Conservation (phyloP, 768 basidiomycete species). For the Postia placenta region DNA sequence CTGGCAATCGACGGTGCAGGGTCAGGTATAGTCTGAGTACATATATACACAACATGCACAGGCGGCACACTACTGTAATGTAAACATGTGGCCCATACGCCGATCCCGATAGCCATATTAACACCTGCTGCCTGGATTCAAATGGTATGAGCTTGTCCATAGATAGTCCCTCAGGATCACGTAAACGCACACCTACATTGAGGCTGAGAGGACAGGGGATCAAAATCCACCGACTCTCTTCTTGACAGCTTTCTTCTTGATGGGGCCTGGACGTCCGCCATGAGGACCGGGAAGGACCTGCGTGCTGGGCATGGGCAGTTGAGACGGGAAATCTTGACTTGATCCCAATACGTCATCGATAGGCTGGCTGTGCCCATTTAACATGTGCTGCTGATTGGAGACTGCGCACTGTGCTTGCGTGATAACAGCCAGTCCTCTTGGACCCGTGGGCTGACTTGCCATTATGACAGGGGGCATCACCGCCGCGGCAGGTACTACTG, state of each 20-base stretch:
- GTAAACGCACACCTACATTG: no score
- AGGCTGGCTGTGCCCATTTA: slow-evolving; percentile 15
- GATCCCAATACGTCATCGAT: slow-evolving; percentile 4
- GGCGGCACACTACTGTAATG: no score
- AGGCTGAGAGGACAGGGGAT: no score
- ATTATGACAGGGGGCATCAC: slow-evolving; percentile 16
- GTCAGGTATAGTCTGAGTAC: no score
- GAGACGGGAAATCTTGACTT: slow-evolving; percentile 23
- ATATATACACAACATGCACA: no score
- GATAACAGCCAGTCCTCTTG: slow-evolving; percentile 11
- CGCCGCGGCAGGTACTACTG: slow-evolving; percentile 26
- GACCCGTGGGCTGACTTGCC: slow-evolving; percentile 8
- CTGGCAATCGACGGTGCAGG: no score
- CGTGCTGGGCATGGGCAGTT: slow-evolving; percentile 52
- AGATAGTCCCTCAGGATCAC: no score
- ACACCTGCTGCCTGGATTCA: no score
- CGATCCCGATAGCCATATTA: no score
- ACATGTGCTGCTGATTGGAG: not conserved
- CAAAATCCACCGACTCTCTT: slow-evolving; percentile 76
- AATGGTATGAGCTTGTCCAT: no score
- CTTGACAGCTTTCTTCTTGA: slow-evolving; percentile 54
- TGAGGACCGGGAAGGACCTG: slow-evolving; percentile 67
- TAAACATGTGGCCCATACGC: no score
- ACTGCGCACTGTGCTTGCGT: slow-evolving; percentile 12
- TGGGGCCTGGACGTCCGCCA: slow-evolving; percentile 49